These are phyloP conservation scores for Aspergillus candidus DNA, from an alignment of 2,329 filamentous ascomycete genomes.

Conservation along the genomic window DNA sequence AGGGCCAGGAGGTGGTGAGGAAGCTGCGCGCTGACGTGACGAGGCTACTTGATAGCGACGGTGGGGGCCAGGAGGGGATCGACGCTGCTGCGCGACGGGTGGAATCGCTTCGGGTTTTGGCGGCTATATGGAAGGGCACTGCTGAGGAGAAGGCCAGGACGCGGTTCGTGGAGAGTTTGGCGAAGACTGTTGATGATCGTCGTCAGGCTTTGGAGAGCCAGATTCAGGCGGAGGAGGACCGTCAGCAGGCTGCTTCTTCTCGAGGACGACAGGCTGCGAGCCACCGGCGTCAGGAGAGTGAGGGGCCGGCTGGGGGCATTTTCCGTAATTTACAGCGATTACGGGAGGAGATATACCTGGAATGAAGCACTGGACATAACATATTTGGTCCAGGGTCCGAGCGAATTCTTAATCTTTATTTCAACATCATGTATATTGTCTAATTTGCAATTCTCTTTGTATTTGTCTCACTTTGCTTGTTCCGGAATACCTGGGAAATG, in stretches of 20 bases:
- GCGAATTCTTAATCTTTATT: too few species aligned
- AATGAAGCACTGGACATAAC: constrained; percentile 24
- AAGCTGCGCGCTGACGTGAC: constrained; percentile 61
- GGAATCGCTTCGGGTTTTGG: constrained; percentile 68
- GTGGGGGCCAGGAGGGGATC: constrained; percentile 60
- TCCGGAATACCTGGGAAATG: neutral
- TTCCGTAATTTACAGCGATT: constrained; percentile 49
- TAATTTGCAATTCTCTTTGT: neutral
- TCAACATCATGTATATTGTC: too few species aligned
- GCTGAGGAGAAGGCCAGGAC: constrained; percentile 81
- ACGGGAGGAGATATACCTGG: constrained; percentile 49
- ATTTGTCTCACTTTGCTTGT: neutral
- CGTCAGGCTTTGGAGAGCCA: constrained; percentile 43
- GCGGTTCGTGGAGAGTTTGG: constrained; percentile 75
- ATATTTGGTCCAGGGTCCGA: too few species aligned
- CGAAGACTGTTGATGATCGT: constrained; percentile 74
- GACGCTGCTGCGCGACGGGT: constrained; percentile 64
- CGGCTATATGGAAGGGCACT: constrained; percentile 88
- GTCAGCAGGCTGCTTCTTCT: constrained; percentile 8
- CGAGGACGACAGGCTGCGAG: constrained; percentile 4
- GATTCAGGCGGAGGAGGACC: constrained; percentile 23
- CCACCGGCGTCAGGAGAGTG: constrained; percentile 24
- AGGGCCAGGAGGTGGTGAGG: constrained; percentile 73
- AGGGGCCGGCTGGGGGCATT: constrained; percentile 44
- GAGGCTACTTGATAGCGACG: constrained; percentile 54